phyloP scores from a whole-genome alignment of 2,329 filamentous ascomycete genomes.

The Sarocladiaceae sp. region DNA sequence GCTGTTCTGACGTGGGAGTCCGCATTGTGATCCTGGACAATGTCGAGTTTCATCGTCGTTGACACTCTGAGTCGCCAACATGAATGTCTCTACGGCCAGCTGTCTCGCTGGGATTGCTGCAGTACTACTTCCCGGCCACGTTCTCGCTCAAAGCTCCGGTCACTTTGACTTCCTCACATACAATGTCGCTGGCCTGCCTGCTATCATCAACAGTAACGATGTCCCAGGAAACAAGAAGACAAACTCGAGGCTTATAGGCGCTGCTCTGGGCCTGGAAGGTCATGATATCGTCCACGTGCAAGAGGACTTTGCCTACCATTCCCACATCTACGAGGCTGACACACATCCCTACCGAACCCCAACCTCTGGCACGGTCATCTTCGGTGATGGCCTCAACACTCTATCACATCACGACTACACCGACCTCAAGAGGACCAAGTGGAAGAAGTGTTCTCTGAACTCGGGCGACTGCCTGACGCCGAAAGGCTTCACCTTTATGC shows the following conservation, averaged over 20 bases:
- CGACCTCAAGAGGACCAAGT: slow-evolving; percentile 50
- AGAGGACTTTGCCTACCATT: slow-evolving; percentile 66
- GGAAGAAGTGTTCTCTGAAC: slow-evolving; percentile 50
- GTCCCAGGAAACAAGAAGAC: slow-evolving; percentile 55
- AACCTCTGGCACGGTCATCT: slow-evolving; percentile 57
- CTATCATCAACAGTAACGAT: slow-evolving; percentile 50
- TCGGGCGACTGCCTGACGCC: slow-evolving; percentile 60
- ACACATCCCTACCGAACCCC: slow-evolving; percentile 54
- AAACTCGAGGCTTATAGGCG: slow-evolving; percentile 51
- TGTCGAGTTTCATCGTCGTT: no score
- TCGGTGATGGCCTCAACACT: slow-evolving; percentile 60
- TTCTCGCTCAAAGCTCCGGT: slow-evolving; percentile 14
- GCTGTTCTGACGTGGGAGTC: no score
- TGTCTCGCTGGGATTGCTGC: no score
- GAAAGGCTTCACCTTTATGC: slow-evolving; percentile 65
- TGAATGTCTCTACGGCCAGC: no score
- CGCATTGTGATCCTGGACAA: no score
- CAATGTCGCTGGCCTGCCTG: slow-evolving; percentile 56
- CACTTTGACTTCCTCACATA: slow-evolving; percentile 48
- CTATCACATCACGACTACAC: slow-evolving; percentile 52
- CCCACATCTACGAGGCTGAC: slow-evolving; percentile 54
- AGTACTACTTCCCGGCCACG: background rate
- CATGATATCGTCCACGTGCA: slow-evolving; percentile 61
- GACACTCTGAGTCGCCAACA: no score
- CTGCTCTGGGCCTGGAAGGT: slow-evolving; percentile 46